Evolutionary conservation across 2,329 filamentous ascomycete species (phyloP).

Genomic region (Beauveria medogensis): DNA sequence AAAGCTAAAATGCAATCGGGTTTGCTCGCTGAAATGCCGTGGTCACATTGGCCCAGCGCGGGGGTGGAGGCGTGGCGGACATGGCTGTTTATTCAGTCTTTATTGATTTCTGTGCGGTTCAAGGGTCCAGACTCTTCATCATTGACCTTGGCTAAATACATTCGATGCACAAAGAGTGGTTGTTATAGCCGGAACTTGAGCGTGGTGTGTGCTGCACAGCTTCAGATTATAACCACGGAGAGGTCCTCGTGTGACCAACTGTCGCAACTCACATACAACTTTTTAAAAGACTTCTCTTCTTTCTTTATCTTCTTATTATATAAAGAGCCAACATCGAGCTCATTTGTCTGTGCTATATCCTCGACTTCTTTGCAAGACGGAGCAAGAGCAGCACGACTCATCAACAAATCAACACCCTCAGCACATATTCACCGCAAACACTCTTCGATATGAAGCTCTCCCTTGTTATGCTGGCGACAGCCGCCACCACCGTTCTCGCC

Average conservation of each 20-base stretch:
- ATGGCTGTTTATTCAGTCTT: neutral
- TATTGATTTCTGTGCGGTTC: neutral
- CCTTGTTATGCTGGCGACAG: neutral
- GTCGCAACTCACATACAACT: neutral
- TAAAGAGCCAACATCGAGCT: neutral
- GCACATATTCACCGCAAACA: neutral
- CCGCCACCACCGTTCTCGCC: neutral
- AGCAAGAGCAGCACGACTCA: neutral
- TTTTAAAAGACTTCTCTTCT: neutral
- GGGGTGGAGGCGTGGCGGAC: neutral
- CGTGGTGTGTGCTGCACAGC: neutral
- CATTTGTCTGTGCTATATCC: neutral
- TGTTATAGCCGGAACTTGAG: neutral
- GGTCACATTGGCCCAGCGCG: neutral
- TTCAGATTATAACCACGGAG: neutral
- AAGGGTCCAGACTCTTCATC: neutral
- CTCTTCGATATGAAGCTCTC: neutral
- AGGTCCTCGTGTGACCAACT: neutral
- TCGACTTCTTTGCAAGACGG: neutral
- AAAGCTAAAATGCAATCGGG: neutral
- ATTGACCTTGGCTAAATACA: neutral
- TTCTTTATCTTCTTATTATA: neutral
- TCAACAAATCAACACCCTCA: neutral
- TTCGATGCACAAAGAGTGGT: neutral
- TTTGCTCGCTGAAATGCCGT: neutral